phyloP scores from a whole-genome alignment of 768 basidiomycete species.

The Lentinula detonsa region DNA sequence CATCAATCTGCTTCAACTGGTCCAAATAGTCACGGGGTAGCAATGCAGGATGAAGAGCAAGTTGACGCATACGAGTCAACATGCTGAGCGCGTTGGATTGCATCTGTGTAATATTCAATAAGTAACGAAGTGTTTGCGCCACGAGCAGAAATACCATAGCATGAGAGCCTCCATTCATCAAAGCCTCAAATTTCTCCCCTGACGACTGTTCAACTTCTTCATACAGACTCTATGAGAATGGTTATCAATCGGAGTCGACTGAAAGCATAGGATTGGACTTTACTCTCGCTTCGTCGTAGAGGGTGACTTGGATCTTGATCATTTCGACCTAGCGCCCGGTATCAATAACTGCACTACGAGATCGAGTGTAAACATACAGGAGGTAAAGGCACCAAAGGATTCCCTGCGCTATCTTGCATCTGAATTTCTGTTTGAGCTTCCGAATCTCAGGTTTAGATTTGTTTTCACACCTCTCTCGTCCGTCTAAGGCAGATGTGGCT shows the following conservation, averaged over 20 bases:
- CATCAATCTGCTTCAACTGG: constrained; percentile 41
- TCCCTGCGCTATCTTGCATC: constrained; percentile 83
- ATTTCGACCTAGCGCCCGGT: constrained; percentile 56
- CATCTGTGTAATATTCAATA: constrained; percentile 31
- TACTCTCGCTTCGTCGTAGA: constrained; percentile 62
- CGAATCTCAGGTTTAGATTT: background rate
- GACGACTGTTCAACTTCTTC: constrained; percentile 63
- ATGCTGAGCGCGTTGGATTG: constrained; percentile 65
- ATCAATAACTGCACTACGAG: background rate
- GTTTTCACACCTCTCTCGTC: constrained; percentile 62
- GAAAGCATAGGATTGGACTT: background rate
- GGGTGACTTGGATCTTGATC: constrained; percentile 63
- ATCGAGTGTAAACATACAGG: constrained; percentile 32
- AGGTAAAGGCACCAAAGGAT: constrained; percentile 69
- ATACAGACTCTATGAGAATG: constrained; percentile 46
- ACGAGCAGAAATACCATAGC: constrained; percentile 30
- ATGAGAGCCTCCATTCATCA: constrained; percentile 38
- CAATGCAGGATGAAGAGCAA: constrained; percentile 74
- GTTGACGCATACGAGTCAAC: constrained; percentile 82
- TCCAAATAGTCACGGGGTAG: constrained; percentile 68
- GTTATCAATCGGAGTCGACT: background rate
- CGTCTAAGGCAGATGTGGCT: constrained; percentile 72
- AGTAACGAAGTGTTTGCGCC: background rate
- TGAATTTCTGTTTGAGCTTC: constrained; percentile 21
- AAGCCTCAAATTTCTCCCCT: constrained; percentile 51